These are phyloP conservation scores for Ceratocystiopsis sp. DNA, from an alignment of 2,329 filamentous ascomycete genomes.

Conservation along the genomic window DNA sequence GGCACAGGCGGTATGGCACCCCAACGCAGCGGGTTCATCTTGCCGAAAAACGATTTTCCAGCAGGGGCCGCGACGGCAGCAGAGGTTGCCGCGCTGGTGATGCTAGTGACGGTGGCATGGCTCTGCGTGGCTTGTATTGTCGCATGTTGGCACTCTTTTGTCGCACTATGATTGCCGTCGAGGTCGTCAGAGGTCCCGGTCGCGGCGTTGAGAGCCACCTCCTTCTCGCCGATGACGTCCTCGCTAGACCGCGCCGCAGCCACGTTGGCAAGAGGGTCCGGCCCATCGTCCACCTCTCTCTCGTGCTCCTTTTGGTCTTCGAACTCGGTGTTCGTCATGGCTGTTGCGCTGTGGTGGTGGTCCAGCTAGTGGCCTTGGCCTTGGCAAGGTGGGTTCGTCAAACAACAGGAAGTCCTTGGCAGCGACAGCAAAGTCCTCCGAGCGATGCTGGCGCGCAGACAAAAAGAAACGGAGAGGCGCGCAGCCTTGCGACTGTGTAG, in stretches of 20 bases:
- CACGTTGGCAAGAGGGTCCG: conserved; percentile 8
- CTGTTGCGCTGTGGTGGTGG: background rate
- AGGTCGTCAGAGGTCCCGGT: conserved; percentile 7
- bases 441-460: no score
- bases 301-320: conserved; percentile 9
- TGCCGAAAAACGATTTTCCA: conserved; percentile 44
- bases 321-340: conserved; percentile 6
- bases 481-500: no score
- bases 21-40: conserved; percentile 44
- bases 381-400: no score
- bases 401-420: background rate
- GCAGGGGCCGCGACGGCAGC: background rate
- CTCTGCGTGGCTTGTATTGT: conserved; percentile 19
- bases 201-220: conserved; percentile 14
- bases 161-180: background rate
- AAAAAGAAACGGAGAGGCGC: no score
- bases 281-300: conserved; percentile 6
- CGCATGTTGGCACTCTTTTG: no score
- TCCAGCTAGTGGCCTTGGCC: no score
- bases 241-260: conserved; percentile 1
- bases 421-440: no score
- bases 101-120: conserved; percentile 35
- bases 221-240: conserved; percentile 9
- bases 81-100: conserved; percentile 18
- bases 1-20: conserved; percentile 38